Conservation (phyloP, 2,329 filamentous ascomycete species). For the Fusarium phyllophilum region DNA sequence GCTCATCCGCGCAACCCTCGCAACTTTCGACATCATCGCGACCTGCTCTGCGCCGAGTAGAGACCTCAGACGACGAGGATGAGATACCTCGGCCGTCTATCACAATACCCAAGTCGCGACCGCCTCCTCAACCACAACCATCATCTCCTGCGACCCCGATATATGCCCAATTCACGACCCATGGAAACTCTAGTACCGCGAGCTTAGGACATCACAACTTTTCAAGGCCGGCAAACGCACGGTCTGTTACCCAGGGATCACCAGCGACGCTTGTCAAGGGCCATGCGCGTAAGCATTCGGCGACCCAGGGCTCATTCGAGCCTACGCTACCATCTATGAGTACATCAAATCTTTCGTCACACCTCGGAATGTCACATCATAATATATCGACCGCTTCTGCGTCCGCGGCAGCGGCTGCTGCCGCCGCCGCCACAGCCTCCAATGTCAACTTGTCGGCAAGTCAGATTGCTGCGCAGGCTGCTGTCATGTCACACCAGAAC, state of each 20-base stretch:
- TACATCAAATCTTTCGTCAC: constrained; percentile 64
- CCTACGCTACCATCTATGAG: constrained; percentile 73
- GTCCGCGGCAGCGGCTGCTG: constrained; percentile 36
- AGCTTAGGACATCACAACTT: constrained; percentile 61
- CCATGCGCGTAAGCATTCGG: constrained; percentile 73
- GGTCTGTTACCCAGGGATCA: constrained; percentile 45
- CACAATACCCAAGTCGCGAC: constrained; percentile 59
- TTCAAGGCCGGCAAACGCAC: constrained; percentile 61
- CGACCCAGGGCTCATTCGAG: constrained; percentile 81
- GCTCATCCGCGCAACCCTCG: constrained; percentile 44
- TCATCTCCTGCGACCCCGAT: constrained; percentile 56
- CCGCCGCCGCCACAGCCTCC: constrained; percentile 53
- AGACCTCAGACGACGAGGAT: constrained; percentile 46
- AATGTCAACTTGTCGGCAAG: constrained; percentile 66
- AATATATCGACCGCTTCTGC: constrained; percentile 21
- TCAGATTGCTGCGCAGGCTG: constrained; percentile 82
- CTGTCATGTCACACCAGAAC: constrained; percentile 73
- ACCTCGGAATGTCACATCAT: constrained; percentile 57
- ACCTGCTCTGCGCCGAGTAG: constrained; percentile 49
- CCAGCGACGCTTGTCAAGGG: constrained; percentile 49
- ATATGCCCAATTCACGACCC: constrained; percentile 59
- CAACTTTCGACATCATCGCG: constrained; percentile 44
- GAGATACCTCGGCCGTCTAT: constrained; percentile 47
- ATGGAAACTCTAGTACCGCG: constrained; percentile 58
- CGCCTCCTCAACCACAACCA: constrained; percentile 45